These are phyloP conservation scores for Coemansia sp. DNA, from an alignment of 192 early-diverging fungal species.

Conservation along the genomic window DNA sequence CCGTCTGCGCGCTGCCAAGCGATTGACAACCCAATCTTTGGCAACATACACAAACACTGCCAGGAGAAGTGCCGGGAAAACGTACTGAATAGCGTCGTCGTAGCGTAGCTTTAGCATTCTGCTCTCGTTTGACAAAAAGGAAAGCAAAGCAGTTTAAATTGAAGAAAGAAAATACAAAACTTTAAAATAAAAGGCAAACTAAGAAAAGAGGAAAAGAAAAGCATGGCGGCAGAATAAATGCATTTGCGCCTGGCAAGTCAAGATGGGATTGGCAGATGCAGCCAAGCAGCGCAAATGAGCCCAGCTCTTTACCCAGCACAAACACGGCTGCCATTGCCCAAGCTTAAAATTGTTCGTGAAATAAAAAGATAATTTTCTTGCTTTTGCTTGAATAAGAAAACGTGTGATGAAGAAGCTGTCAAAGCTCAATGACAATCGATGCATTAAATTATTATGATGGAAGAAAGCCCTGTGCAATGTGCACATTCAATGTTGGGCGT, in stretches of 20 bases:
- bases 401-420: neutral
- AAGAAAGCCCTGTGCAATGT: neutral
- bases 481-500: neutral
- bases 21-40: constrained; percentile 6
- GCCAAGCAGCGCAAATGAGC: no score
- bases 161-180: neutral
- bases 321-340: no score
- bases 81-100: constrained; percentile 14
- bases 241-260: neutral
- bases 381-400: neutral
- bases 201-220: constrained; percentile 1
- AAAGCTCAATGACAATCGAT: neutral
- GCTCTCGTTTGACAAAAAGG: neutral
- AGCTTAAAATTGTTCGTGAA: no score
- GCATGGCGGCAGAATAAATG: neutral
- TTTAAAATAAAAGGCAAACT: neutral
- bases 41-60: constrained; percentile 15
- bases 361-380: neutral
- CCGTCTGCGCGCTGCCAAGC: neutral
- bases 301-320: no score
- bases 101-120: constrained; percentile 14
- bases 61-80: constrained; percentile 25
- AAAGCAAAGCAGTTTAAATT: neutral
- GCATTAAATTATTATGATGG: neutral
- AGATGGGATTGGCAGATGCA: no score